phyloP scores from a whole-genome alignment of 805 yeast species.

The Hermanozyma aechmeae region DNA sequence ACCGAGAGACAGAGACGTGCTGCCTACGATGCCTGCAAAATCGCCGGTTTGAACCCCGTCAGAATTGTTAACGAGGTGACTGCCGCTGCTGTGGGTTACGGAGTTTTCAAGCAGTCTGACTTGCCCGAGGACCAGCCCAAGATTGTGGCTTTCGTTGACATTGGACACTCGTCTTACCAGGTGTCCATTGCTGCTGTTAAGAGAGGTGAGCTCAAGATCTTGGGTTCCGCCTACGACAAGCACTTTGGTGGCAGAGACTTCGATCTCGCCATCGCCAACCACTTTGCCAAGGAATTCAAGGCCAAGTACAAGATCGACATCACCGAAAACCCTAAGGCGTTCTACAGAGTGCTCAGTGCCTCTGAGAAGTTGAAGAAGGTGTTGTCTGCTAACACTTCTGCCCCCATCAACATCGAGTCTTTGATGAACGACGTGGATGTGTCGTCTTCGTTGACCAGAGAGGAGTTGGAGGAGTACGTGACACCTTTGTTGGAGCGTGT shows the following conservation, averaged over 20 bases:
- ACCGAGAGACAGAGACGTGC: slow-evolving; percentile 96
- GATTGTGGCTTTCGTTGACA: slow-evolving; percentile 88
- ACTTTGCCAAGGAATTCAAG: slow-evolving; percentile 89
- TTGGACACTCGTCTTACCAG: slow-evolving; percentile 94
- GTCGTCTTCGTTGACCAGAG: slow-evolving; percentile 79
- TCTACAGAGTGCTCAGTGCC: slow-evolving; percentile 83
- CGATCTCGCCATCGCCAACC: slow-evolving; percentile 88
- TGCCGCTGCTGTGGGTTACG: slow-evolving; percentile 98
- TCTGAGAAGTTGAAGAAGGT: slow-evolving; percentile 94
- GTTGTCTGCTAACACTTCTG: slow-evolving; percentile 87
- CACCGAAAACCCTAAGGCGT: slow-evolving; percentile 87
- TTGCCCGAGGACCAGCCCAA: slow-evolving; percentile 90
- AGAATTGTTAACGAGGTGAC: slow-evolving; percentile 96
- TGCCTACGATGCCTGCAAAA: slow-evolving; percentile 85
- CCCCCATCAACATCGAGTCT: slow-evolving; percentile 92
- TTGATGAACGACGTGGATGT: slow-evolving; percentile 97
- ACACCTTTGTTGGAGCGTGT: slow-evolving; percentile 73
- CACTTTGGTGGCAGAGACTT: slow-evolving; percentile 98
- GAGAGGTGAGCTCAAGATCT: slow-evolving; percentile 90
- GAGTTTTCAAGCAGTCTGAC: slow-evolving; percentile 90
- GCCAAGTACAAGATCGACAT: slow-evolving; percentile 90
- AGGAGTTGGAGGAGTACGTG: slow-evolving; percentile 85
- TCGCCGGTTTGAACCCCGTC: slow-evolving; percentile 97
- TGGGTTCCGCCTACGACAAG: slow-evolving; percentile 89
- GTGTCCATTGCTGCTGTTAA: slow-evolving; percentile 85